Base-by-base conservation (phyloP, 129 eudicot species). In the Daucus carota region DNA sequence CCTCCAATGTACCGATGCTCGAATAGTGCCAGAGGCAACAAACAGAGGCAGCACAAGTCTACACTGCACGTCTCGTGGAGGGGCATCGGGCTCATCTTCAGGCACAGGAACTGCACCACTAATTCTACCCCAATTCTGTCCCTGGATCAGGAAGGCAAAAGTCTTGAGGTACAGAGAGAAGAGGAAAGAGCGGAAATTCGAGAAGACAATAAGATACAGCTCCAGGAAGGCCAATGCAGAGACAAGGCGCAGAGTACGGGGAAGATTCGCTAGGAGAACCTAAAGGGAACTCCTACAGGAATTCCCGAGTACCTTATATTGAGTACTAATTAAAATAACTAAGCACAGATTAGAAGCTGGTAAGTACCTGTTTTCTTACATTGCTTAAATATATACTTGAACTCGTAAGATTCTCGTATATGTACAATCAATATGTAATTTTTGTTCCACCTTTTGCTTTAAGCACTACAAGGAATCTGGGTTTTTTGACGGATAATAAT, bases 141-240 rank as follows among this genome's bases (percentile, higher is more conserved):
- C 75, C n/a, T 45, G 16, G 38, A 26, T 28, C 75, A 72, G 75
- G 75, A 45, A 72, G 29, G 57, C 11, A 26, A 72, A 43, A 72
- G 75, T 72, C 75, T 28, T 26, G 2, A 24, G 75, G 32, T 72
- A 72, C 57, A 42, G 38, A 72, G 57, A 72, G 57, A 72, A 72
- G 28, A 72, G 57, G 57, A 72, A 72, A 42, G 13, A 47, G 14
- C 36, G 75, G 9, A 72, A 43, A 43, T 72, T 72, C 47, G 75
- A 43, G 54, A 72, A 43, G 57, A 72, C 43, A 15, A 43, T 72
- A 24, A 26, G 54, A 43, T 72, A 72, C 57, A 72, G 24, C 75
- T 72, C 75, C 16, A 72, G 75, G 57, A 72, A 43, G 59, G 59
- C 75, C 13, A 72, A 43, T 28, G 75, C 75, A 43, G 75, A 72